Conservation (phyloP, 73 alveolate species). For the Blepharisma japonicum region DNA sequence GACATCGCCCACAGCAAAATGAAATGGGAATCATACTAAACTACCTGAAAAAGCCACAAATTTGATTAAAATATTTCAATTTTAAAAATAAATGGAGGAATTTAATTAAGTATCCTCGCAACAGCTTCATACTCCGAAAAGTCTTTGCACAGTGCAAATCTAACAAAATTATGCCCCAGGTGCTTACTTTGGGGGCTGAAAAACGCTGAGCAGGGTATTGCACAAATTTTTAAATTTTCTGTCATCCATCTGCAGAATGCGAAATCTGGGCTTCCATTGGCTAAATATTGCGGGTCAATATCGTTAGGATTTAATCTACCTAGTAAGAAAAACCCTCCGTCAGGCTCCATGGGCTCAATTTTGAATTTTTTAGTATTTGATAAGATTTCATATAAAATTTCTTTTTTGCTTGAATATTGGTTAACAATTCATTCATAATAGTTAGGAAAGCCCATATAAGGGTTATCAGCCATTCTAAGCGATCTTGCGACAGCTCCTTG, state of each 20-base stretch:
- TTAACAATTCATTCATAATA: not conserved
- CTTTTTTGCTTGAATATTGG: not conserved
- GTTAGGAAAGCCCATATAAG: not conserved
- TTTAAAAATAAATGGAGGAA: no score
- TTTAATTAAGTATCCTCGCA: not conserved
- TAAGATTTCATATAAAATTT: not conserved
- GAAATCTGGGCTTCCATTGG: conserved; percentile 44
- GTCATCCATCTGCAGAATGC: conserved; percentile 63
- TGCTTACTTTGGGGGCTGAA: conserved; percentile 37
- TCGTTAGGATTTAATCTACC: not conserved
- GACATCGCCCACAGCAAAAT: no score
- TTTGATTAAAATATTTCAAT: no score
- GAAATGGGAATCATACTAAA: no score
- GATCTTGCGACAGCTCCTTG: not conserved
- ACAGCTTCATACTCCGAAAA: not conserved
- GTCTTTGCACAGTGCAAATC: conserved; percentile 56
- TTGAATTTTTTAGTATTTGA: not conserved
- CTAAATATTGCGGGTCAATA: not conserved
- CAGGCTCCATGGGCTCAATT: conserved; percentile 7
- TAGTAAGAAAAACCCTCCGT: conserved; percentile 21
- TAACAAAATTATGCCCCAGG: conserved; percentile 35
- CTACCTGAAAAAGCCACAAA: no score
- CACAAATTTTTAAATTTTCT: conserved; percentile 40
- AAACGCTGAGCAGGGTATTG: conserved; percentile 58
- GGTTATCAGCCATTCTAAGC: not conserved